These are phyloP conservation scores for Penicilliopsis zonata DNA, from an alignment of 495 filamentous ascomycete species.

Conservation along the genomic window DNA sequence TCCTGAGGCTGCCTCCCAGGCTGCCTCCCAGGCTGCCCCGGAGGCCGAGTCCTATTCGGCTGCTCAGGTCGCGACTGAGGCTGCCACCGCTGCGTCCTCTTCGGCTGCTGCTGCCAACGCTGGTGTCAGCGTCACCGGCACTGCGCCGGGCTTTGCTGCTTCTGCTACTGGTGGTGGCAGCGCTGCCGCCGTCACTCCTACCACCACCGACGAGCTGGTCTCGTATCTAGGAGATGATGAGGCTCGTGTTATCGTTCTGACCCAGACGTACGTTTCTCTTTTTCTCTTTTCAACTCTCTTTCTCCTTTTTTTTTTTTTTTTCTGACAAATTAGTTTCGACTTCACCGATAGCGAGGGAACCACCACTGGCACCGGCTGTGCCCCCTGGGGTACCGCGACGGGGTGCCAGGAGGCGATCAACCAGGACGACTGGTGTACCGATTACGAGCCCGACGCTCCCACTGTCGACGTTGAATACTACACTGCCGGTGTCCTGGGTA, in stretches of 20 bases:
- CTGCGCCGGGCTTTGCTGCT: constrained; percentile 6
- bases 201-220: constrained; percentile 13
- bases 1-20: too few species aligned
- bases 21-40: too few species aligned
- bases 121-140: constrained; percentile 1
- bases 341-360: constrained; percentile 32
- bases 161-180: constrained; percentile 21
- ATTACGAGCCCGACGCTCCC: constrained; percentile 25
- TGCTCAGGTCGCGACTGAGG: too few species aligned
- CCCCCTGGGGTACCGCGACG: constrained; percentile 29
- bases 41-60: too few species aligned
- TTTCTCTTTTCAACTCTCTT: neutral
- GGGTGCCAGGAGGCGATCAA: constrained; percentile 43
- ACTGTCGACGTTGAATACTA: constrained; percentile 29
- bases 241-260: constrained; percentile 4
- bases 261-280: constrained; percentile 1
- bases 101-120: neutral
- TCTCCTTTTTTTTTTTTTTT: neutral
- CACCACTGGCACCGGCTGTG: constrained; percentile 29
- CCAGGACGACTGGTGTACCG: constrained; percentile 36
- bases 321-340: constrained; percentile 21
- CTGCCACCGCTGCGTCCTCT: too few species aligned
- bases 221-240: constrained; percentile 3
- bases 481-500: constrained; percentile 30
- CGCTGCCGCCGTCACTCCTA: constrained; percentile 25